Evolutionary conservation across 805 yeast species (phyloP).

Genomic region (Wickerhamomyces bisporus): DNA sequence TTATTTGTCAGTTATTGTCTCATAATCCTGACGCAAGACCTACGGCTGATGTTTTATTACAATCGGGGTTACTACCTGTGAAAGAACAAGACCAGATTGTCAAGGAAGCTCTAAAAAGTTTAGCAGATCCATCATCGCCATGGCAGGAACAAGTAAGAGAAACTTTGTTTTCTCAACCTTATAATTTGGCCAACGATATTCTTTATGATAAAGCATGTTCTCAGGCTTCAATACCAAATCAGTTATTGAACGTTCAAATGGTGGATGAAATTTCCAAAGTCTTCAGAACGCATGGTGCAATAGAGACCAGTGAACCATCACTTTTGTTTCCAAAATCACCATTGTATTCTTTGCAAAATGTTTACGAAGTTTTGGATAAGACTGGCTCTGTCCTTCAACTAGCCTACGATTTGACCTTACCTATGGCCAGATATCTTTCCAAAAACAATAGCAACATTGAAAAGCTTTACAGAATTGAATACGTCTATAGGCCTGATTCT

Average conservation of each 20-base stretch:
- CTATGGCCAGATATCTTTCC: conserved; percentile 82
- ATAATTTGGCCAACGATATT: conserved; percentile 77
- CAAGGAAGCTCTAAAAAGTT: conserved; percentile 77
- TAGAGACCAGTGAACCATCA: conserved; percentile 64
- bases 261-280: conserved; percentile 54
- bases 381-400: conserved; percentile 86
- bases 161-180: conserved; percentile 79
- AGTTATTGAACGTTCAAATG: conserved; percentile 55
- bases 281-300: conserved; percentile 81
- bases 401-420: conserved; percentile 85
- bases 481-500: conserved; percentile 70
- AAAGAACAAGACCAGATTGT: conserved; percentile 87
- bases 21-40: conserved; percentile 82
- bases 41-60: conserved; percentile 66
- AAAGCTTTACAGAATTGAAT: conserved; percentile 71
- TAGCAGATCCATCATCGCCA: conserved; percentile 87
- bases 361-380: conserved; percentile 76
- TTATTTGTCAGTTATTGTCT: conserved; percentile 61
- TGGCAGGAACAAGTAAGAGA: conserved; percentile 93
- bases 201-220: conserved; percentile 56
- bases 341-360: conserved; percentile 56
- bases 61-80: conserved; percentile 81
- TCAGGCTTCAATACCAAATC: conserved; percentile 36
- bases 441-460: conserved; percentile 45
- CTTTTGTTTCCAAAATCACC: conserved; percentile 79